Percentiles rank a stretch among this genome's conserved stretches.
Conservation (phyloP, 208 protist genomes). For the Trypanosomatidae sp. region DNA sequence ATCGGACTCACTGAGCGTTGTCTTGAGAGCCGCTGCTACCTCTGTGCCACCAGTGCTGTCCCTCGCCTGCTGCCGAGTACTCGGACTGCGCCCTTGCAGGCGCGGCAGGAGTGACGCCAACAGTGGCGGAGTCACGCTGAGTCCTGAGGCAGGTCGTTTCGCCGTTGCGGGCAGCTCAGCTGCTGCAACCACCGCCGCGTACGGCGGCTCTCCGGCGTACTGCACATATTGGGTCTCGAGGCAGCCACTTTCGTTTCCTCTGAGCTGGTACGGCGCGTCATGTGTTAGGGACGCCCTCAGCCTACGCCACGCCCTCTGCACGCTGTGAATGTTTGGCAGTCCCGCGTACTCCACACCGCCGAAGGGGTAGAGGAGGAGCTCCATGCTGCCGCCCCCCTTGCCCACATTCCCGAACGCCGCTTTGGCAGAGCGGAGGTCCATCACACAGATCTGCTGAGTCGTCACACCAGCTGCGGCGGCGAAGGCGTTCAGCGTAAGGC, state of each 20-base stretch:
- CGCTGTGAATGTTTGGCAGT: slow-evolving; percentile 50
- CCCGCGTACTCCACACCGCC: slow-evolving; percentile 33
- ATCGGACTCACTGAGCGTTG: not conserved
- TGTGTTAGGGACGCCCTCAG: slow-evolving; percentile 32
- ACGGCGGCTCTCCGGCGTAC: slow-evolving; percentile 18
- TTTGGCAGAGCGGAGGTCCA: slow-evolving; percentile 43
- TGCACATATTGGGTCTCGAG: slow-evolving; percentile 18
- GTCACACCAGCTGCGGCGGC: slow-evolving; percentile 16
- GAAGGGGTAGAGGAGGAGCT: slow-evolving; percentile 26
- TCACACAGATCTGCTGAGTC: slow-evolving; percentile 25
- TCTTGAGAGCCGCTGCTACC: not conserved
- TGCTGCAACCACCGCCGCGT: slow-evolving; percentile 27
- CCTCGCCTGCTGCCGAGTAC: not conserved
- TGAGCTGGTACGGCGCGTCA: slow-evolving; percentile 19
- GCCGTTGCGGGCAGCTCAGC: slow-evolving; percentile 9
- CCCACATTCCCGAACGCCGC: slow-evolving; percentile 35
- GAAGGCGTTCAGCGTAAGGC: slow-evolving; percentile 21
- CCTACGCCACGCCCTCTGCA: slow-evolving; percentile 29
- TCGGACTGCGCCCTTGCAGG: not conserved
- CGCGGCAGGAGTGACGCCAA: not conserved
- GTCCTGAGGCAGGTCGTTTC: not conserved
- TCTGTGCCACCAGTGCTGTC: not conserved
- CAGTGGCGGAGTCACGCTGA: not conserved
- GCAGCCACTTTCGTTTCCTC: not conserved
- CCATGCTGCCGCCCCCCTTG: slow-evolving; percentile 41